Evolutionary conservation across 1,284 basidiomycete species (phyloP), one percentile per base, ranked within the genome.

Genomic region (Puccinia horiana): DNA sequence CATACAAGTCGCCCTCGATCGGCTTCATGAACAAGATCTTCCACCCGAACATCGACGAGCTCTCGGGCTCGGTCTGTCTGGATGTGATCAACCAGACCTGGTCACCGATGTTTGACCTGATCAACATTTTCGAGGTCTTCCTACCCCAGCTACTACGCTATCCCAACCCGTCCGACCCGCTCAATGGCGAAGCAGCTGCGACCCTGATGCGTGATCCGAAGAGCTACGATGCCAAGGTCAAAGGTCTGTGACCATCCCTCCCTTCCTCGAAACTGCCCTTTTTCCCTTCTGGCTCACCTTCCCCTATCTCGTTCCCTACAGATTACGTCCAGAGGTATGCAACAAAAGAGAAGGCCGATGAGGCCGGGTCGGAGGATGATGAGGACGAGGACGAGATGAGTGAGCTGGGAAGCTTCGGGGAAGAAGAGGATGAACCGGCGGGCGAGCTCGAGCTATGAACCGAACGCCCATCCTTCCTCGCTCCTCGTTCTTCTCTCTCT

Each of bases 1-100:
- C 96, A 0, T 99, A 93, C 91, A 99, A 99, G 88, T 96, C 94
- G 47, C 96, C 97, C 2, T 96, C 94, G 86, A 99, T 99, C 85
- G 96, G 96, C 0, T 99, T 99, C 88, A 96, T 98, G 94, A 99
- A 99, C 91, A 98, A 98, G 92, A 98, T 99, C 87, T 99, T 98
- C 87, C 96, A 99, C 86, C 96, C 96, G 14, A 98, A 86, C 82
- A 86, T 86, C 72, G 86, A 86, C 83, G 86, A 86, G 81, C 77
- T 85, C 0, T 85, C 84, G 11, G 94, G 94, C 76, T 96, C 94
- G 23, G 95, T 98, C 63, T 98, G 95, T 88, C 89, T 98, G 84
- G 95, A 97, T 88, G 95, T 97, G 47, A 97, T 97, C 87, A 97
- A 97, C 87, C 95, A 96, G 88, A 97, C 95, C n/a, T 98, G 95